Conservation (phyloP, 331 rosid genomes). For the Acacia pycnantha region DNA sequence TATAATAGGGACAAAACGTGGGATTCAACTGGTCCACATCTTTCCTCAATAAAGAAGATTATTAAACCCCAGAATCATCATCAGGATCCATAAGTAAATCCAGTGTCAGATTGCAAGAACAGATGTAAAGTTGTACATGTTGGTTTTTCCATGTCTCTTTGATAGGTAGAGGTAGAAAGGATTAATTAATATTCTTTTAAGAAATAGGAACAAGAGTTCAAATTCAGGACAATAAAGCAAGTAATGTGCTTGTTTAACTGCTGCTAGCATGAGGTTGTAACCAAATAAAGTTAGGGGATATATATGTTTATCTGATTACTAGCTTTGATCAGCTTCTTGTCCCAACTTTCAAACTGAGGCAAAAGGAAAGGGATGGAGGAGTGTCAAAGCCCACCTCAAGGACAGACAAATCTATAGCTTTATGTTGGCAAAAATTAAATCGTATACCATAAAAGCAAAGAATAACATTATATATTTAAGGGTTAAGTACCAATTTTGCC, state of each 20-base stretch:
- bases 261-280: background rate
- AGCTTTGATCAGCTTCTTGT: background rate
- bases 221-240: background rate
- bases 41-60: background rate
- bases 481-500: too few species aligned
- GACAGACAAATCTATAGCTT: background rate
- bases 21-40: conserved; percentile 2
- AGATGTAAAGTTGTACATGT: conserved; percentile 39
- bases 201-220: conserved; percentile 11
- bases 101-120: conserved; percentile 10
- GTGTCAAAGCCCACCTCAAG: background rate
- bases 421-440: background rate
- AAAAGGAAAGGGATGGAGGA: background rate
- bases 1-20: conserved; percentile 6
- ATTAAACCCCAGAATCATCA: background rate
- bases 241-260: background rate
- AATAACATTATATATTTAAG: background rate
- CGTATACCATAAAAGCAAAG: background rate
- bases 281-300: background rate
- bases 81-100: conserved; percentile 4
- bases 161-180: conserved; percentile 8
- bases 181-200: background rate
- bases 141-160: conserved; percentile 6
- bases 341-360: background rate
- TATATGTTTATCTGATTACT: background rate